phyloP scores from a whole-genome alignment of 768 basidiomycete genomes.

The Kondoa malvinella region DNA sequence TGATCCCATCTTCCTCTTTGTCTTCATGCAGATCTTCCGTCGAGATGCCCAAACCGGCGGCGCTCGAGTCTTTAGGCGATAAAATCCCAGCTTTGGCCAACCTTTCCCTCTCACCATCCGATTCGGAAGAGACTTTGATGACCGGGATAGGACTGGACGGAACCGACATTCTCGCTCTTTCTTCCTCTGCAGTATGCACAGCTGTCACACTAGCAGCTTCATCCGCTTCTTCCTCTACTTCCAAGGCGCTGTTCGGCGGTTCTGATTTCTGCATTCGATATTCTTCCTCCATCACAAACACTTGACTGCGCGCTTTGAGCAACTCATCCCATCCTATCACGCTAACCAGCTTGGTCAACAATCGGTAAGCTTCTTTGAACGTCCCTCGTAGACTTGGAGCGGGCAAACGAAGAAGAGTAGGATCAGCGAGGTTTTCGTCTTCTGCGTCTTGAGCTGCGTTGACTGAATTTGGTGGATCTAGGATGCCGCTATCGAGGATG shows the following conservation, averaged over 20 bases:
- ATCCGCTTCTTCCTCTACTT: conserved; percentile 18
- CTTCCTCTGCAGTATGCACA: conserved; percentile 28
- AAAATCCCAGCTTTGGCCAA: conserved; percentile 31
- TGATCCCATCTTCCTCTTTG: conserved; percentile 31
- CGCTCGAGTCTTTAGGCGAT: conserved; percentile 10
- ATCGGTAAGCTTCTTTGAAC: conserved; percentile 81
- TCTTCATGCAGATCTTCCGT: conserved; percentile 22
- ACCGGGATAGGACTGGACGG: conserved; percentile 39
- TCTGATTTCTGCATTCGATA: conserved; percentile 90
- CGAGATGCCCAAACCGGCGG: conserved; percentile 7
- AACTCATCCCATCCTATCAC: conserved; percentile 99
- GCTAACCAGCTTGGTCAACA: conserved; percentile 75
- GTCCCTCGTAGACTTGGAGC: conserved; percentile 88
- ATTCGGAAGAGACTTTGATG: conserved; percentile 63
- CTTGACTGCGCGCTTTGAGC: conserved; percentile 75
- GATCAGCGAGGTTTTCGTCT: conserved; percentile 80
- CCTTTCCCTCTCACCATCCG: conserved; percentile 42
- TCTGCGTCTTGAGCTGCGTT: conserved; percentile 43
- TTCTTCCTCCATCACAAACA: conserved; percentile 99
- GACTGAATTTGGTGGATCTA: conserved; percentile 11
- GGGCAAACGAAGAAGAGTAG: conserved; percentile 80
- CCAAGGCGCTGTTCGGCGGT: neutral
- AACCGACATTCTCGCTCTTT: conserved; percentile 22
- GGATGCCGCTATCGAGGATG: conserved; percentile 57
- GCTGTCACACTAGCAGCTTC: conserved; percentile 27